These are phyloP conservation scores for Leccinum pallidistipes DNA, from an alignment of 1,284 basidiomycete species.

Conservation along the genomic window DNA sequence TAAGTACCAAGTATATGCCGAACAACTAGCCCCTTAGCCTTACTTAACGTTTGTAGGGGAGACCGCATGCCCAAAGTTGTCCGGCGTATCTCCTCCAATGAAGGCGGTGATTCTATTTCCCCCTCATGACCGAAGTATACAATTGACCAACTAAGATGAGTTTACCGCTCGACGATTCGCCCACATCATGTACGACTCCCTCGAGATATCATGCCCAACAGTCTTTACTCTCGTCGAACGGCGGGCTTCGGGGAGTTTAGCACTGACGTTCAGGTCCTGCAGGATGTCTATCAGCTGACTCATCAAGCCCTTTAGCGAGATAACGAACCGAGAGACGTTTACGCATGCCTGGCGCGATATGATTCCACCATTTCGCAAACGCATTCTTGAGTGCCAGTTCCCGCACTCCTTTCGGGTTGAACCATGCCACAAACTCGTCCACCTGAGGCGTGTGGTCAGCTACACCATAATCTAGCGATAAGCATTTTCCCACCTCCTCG, in stretches of 20 bases:
- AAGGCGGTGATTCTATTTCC: neutral
- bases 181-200: conserved; percentile 84
- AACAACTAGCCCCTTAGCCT: neutral
- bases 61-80: neutral
- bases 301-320: neutral
- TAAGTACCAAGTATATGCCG: no score
- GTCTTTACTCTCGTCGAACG: conserved; percentile 73
- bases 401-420: conserved; percentile 88
- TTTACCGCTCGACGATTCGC: conserved; percentile 68
- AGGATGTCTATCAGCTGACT: conserved; percentile 9
- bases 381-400: conserved; percentile 82
- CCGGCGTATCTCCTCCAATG: neutral
- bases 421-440: conserved; percentile 82
- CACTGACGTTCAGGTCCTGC: conserved; percentile 66
- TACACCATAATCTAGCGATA: conserved; percentile 1
- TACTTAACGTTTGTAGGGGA: neutral
- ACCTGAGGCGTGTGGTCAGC: conserved; percentile 49
- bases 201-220: conserved; percentile 57
- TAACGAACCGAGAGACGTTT: conserved; percentile 67
- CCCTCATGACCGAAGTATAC: neutral
- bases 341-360: conserved; percentile 81
- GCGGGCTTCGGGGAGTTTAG: conserved; percentile 72
- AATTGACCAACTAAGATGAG: conserved; percentile 20
- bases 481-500: conserved; percentile 66
- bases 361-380: conserved; percentile 82